A percentile compares a stretch with the other conserved stretches of the same genome.
Conservation (phyloP, 305 asterid genomes). For the Fraxinus dipetala region DNA sequence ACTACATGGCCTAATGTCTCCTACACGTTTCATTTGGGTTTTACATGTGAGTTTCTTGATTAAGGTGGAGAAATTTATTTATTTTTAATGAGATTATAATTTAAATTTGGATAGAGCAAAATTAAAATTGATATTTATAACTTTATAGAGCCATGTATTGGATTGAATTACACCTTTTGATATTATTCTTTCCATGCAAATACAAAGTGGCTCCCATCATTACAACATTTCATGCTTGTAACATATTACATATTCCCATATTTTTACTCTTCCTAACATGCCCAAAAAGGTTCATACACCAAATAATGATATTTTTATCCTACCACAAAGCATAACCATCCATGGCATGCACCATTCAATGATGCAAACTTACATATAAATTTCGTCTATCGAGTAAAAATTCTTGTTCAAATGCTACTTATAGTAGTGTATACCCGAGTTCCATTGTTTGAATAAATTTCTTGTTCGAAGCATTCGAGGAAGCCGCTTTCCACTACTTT, state of each 20-base stretch:
- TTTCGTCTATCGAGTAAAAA: not conserved
- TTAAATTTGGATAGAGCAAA: not conserved
- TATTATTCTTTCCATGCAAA: constrained; percentile 22
- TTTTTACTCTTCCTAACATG: constrained; percentile 15
- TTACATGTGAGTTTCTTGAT: not conserved
- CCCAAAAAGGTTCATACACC: constrained; percentile 19
- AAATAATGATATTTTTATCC: not conserved
- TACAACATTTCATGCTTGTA: constrained; percentile 38
- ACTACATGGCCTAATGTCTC: constrained; percentile 1
- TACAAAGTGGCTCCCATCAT: constrained; percentile 43
- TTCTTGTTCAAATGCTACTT: not conserved
- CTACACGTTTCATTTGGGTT: not conserved
- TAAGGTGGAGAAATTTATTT: not conserved
- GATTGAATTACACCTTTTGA: constrained; percentile 17
- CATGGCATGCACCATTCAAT: constrained; percentile 4
- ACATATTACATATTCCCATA: constrained; percentile 24
- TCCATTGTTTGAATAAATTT: not conserved
- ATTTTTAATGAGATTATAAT: not conserved
- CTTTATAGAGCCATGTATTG: constrained; percentile 17
- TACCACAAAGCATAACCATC: not conserved
- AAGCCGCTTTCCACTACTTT: not conserved
- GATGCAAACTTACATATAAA: not conserved
- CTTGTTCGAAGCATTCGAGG: not conserved
- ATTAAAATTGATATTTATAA: not conserved
- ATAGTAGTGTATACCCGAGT: not conserved